Evolutionary conservation across 2,329 filamentous ascomycete species (phyloP), one percentile per base, ranked within the genome.

Genomic region (Aspergillus glaucus): DNA sequence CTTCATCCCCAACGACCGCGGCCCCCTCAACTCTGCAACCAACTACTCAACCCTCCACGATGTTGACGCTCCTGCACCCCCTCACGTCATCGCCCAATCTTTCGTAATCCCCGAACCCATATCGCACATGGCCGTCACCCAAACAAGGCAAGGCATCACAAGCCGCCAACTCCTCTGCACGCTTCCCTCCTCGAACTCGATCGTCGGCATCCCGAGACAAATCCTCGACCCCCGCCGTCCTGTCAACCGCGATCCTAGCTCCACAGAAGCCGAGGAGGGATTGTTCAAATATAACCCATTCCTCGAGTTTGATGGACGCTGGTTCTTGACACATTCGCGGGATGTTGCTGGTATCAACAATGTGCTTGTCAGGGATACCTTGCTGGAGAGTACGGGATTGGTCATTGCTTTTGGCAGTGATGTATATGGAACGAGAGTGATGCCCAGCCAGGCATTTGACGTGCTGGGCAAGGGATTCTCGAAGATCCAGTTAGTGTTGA

Each of bases 401-500:
- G 79, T 98, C 10, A 86, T 96, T 61, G 90, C 89, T 0, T 95
- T 87, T 62, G 93, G 93, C 3, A 65, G 69, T 5, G 93, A 98
- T 66, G 74, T 97, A 2, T 98, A 94, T 57, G 90, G 87, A 12
- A 92, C 90, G 1, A 78, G 90, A 46, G 81, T 94, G 9, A 82
- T 86, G n/a, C 93, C 93, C 1, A 95, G 89, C 68, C 83, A 87
- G 59, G 80, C 87, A 14, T 98, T 98, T 68, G 93, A 98, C 71
- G 82, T 97, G 39, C 74, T 98, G 14, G 93, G 90, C 53, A 93
- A 90, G 70, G 88, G 88, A 2, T 98, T 98, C 69, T 93, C 92
- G 66, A 96, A 95, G 75, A 65, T 90, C 48, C 87, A 90, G 58
- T 80, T 98, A 63, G 68, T 96, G 34, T 77, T 80, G 14, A 98